These are phyloP conservation scores for Ceratobasidium theobromae DNA, from an alignment of 1,284 basidiomycete genomes.

Conservation along the genomic window DNA sequence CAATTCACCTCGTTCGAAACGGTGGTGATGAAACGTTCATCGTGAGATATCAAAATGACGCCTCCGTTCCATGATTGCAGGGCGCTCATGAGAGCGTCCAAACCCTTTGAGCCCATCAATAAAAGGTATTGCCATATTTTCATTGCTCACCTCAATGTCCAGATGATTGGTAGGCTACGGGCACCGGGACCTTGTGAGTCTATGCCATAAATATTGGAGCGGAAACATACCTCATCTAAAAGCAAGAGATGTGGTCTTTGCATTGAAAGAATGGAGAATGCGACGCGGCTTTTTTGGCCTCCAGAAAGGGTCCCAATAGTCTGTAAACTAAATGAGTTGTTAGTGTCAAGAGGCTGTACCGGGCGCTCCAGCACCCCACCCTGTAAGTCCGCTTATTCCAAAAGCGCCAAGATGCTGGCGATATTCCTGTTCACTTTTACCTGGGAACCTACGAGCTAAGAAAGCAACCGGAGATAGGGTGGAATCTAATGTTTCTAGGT, in stretches of 20 bases:
- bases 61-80: conserved; percentile 94
- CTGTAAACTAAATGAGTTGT: conserved; percentile 59
- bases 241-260: conserved; percentile 86
- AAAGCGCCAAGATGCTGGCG: conserved; percentile 94
- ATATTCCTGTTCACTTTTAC: conserved; percentile 96
- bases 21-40: conserved; percentile 88
- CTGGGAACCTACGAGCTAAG: conserved; percentile 88
- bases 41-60: conserved; percentile 90
- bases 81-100: conserved; percentile 92
- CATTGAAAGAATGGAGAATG: conserved; percentile 89
- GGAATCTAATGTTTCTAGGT: conserved; percentile 89
- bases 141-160: conserved; percentile 74
- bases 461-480: conserved; percentile 89
- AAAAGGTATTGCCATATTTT: neutral
- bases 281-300: conserved; percentile 96
- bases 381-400: conserved; percentile 96
- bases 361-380: conserved; percentile 48
- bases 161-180: conserved; percentile 92
- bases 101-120: conserved; percentile 56
- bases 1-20: conserved; percentile 71
- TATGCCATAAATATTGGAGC: neutral
- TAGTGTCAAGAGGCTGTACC: conserved; percentile 11
- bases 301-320: conserved; percentile 84
- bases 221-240: conserved; percentile 73
- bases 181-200: neutral